phyloP scores from a whole-genome alignment of 2,329 filamentous ascomycete genomes.

The Scedosporium minutisporum region DNA sequence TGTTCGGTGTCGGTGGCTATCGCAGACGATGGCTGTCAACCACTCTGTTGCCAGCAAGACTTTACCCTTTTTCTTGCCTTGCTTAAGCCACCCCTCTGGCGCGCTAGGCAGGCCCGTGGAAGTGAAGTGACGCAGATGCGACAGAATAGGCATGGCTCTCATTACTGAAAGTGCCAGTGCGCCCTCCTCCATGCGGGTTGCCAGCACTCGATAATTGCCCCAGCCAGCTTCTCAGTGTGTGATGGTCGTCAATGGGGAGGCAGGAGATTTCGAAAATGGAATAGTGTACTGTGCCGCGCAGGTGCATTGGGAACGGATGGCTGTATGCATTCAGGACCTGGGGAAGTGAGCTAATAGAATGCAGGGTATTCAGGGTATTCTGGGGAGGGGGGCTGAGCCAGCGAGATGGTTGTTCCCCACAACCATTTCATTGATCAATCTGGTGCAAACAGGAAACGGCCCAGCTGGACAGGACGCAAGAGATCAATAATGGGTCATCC shows the following conservation, averaged over 20 bases:
- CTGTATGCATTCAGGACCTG: not conserved
- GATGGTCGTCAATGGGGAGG: not conserved
- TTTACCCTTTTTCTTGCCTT: too few relatives aligned
- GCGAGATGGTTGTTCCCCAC: not conserved
- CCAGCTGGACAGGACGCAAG: not conserved
- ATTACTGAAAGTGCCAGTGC: not conserved
- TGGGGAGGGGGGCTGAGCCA: not conserved
- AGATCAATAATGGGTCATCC: not conserved
- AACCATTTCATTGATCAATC: not conserved
- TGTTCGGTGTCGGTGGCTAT: not conserved
- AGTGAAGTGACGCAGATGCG: too few relatives aligned
- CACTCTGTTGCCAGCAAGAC: too few relatives aligned
- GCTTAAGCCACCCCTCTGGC: too few relatives aligned
- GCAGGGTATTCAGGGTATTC: not conserved
- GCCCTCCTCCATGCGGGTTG: not conserved
- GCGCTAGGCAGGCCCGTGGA: too few relatives aligned
- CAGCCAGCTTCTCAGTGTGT: not conserved
- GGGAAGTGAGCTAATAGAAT: not conserved
- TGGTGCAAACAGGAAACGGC: not conserved
- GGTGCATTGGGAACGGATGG: not conserved
- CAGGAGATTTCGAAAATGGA: not conserved
- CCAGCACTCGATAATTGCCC: not conserved
- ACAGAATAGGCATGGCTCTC: too few relatives aligned
- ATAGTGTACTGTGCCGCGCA: not conserved
- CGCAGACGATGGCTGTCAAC: not conserved